Base-by-base conservation (phyloP, 2,329 filamentous ascomycete species). In the Trichoderma aggressivum region DNA sequence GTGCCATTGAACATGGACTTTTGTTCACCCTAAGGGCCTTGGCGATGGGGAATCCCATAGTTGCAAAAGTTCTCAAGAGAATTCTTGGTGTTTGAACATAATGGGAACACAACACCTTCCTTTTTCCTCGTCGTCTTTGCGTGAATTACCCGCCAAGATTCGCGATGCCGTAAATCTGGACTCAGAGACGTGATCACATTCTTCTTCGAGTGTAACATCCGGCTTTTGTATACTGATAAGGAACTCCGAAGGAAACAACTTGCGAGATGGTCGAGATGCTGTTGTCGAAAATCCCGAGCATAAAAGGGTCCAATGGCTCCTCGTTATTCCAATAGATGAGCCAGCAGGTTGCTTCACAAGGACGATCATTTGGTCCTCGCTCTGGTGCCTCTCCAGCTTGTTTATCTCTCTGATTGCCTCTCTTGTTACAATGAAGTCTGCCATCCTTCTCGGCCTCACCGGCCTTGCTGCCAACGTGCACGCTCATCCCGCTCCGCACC, bases 401-500 rank as follows among this genome's bases (percentile, higher is more conserved):
- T 60, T 8, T 28, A 18, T 7, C n/a, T 24, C 32, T 18, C 21
- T 53, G 65, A 30, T 16, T 53, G 21, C n/a, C 21, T 36, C 28
- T 18, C 7, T 16, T 63, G 14, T 26, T 26, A 56, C 65, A 30
- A 81, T 81, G 79, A 81, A 80, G 73, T 79, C 78, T 32, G 74
- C 80, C 28, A 66, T 79, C 56, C 73, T 80, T 26, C 74, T 82
- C 5, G 80, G 80, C 28, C 77, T 82, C 32, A 73, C 79, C n/a
- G 77, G 79, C 68, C 76, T 81, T 10, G 78, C 77, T 55, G 72
- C 74, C 67, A 76, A 77, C 58, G 77, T 77, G 64, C 73, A 77
- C 24, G 80, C 79, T 21, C 80, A 81, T 61, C 80, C 80, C 6
- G 71, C 75, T n/a, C 74, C 71, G 70, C 74, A 76, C 62, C 50